Base-by-base conservation (phyloP, 139 green algal genomes). In the Haematococcus sp. region DNA sequence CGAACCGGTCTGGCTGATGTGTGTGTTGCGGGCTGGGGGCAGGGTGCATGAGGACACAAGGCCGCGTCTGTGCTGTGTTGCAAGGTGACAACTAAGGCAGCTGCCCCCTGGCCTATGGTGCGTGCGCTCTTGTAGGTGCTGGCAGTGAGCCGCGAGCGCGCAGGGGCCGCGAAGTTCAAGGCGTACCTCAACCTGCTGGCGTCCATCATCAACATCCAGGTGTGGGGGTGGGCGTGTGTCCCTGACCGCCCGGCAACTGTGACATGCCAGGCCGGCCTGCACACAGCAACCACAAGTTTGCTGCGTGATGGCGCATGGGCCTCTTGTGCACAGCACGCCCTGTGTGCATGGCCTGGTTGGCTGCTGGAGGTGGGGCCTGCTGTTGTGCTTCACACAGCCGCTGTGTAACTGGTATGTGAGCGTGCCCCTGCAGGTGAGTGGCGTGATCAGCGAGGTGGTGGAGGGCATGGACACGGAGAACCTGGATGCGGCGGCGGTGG, bases 141-240 rank as follows among this genome's bases (percentile, higher is more conserved):
- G 68, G 72, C 67, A 22, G 51, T 30, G 28, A 7, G 23, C 22
- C 59, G 56, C 35, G 56, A 30, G 55, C 49, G 58, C 13, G 52
- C n/a, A 19, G 77, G 77, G 0, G 74, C 77, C n/a, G 81, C 76
- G 7, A 80, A 81, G 65, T 70, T 87, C 58, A 78, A 74, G 54
- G 77, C 74, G 3, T 87, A 87, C 27, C 58, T 70, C 0, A 67
- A 70, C 58, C 58, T 87, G 43, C 70, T 87, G 35, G 23, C 78
- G 15, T 66, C 54, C 1, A 40, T 87, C 33, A 75, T 87, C 31
- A 87, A 83, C 32, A 56, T 70, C 4, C 74, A 82, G 23, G 56
- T 66, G 30, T 9, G 22, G n/a, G 23, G 34, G 68, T 1, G 3
- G 32, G 19, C 19, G 3, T 51, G 25, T n/a, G n/a, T 19, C 4